Conservation (phyloP, 2,329 filamentous ascomycete species). For the Hypoxylon sp. region DNA sequence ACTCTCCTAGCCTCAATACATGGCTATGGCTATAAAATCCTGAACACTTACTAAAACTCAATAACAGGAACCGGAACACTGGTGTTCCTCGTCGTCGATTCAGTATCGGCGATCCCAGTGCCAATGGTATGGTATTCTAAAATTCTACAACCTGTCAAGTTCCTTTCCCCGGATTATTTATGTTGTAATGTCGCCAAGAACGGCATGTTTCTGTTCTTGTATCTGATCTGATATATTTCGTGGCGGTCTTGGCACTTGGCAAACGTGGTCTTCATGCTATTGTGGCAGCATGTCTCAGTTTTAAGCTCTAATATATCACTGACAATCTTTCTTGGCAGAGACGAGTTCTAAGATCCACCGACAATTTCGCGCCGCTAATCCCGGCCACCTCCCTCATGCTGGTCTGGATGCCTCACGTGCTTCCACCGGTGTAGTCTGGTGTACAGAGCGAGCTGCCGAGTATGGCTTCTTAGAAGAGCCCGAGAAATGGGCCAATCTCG, state of each 20-base stretch:
- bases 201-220: constrained; percentile 26
- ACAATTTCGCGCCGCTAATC: constrained; percentile 90
- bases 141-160: constrained; percentile 16
- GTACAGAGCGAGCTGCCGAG: constrained; percentile 87
- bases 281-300: constrained; percentile 39
- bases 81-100: constrained; percentile 74
- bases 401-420: constrained; percentile 90
- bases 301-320: constrained; percentile 35
- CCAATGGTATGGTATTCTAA: constrained; percentile 63
- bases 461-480: constrained; percentile 90
- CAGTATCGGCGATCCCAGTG: constrained; percentile 70
- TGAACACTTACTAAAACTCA: constrained; percentile 30
- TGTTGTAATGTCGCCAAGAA: constrained; percentile 49
- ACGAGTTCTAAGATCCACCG: constrained; percentile 86
- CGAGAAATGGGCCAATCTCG: constrained; percentile 89
- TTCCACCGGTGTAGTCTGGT: constrained; percentile 96
- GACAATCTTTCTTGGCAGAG: constrained; percentile 68
- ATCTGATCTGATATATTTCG: constrained; percentile 32
- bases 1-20: constrained; percentile 6
- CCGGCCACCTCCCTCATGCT: constrained; percentile 90
- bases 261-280: constrained; percentile 38
- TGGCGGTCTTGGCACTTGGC: constrained; percentile 53
- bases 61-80: constrained; percentile 69
- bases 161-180: constrained; percentile 23
- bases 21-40: constrained; percentile 8